phyloP scores from a whole-genome alignment of 2,329 filamentous ascomycete species.

The Alternaria consortialis region DNA sequence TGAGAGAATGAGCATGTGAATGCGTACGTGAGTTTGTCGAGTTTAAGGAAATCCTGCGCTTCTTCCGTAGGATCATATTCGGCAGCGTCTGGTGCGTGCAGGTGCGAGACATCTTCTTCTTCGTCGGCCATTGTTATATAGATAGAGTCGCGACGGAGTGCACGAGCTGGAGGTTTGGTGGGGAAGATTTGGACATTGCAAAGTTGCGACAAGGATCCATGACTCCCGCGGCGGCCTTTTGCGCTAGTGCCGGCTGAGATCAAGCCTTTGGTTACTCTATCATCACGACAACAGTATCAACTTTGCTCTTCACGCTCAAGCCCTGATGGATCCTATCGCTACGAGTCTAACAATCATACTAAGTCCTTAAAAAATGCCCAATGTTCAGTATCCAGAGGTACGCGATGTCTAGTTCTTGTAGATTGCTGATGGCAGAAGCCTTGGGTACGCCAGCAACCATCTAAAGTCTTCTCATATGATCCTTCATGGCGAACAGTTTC shows the following conservation, averaged over 20 bases:
- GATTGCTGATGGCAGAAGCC: too few species aligned
- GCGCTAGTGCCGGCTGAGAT: neutral
- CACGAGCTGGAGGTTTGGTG: neutral
- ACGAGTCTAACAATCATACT: neutral
- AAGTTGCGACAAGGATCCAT: conserved; percentile 5
- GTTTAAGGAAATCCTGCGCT: conserved; percentile 85
- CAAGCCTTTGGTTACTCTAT: neutral
- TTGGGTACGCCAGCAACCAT: too few species aligned
- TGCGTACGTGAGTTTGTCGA: conserved; percentile 64
- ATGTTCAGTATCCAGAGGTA: too few species aligned
- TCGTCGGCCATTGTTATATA: conserved; percentile 42
- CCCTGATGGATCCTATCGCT: neutral
- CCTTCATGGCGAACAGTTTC: too few species aligned
- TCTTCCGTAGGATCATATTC: conserved; percentile 73
- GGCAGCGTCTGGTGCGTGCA: conserved; percentile 32
- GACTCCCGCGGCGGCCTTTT: conserved; percentile 2
- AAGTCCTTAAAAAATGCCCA: too few species aligned
- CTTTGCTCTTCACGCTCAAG: neutral
- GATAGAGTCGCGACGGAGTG: neutral
- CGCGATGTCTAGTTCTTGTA: too few species aligned
- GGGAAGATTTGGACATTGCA: neutral
- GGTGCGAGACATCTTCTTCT: conserved; percentile 46
- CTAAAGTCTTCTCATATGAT: too few species aligned
- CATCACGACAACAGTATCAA: neutral
- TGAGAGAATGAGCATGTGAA: neutral